Evolutionary conservation across 495 filamentous ascomycete genomes (phyloP).

Genomic region (Aspergillus wentii): DNA sequence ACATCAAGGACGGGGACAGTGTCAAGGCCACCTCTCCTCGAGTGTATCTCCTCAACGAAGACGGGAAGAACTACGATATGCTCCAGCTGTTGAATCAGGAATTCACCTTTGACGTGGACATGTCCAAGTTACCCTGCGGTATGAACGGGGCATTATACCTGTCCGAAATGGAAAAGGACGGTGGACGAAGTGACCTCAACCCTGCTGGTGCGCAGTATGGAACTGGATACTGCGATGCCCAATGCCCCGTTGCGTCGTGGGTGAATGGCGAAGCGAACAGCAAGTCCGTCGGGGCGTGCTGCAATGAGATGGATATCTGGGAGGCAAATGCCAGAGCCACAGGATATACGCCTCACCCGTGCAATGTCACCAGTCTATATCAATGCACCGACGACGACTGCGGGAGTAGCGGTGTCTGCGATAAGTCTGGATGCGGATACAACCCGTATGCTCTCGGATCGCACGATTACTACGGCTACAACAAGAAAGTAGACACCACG

Average conservation of each 20-base stretch:
- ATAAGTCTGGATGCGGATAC: constrained; percentile 60
- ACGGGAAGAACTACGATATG: constrained; percentile 53
- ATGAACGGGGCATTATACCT: constrained; percentile 67
- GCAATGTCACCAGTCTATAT: constrained; percentile 38
- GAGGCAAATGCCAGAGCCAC: constrained; percentile 57
- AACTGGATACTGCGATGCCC: constrained; percentile 67
- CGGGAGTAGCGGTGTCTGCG: constrained; percentile 51
- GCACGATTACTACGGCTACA: constrained; percentile 50
- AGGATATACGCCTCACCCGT: constrained; percentile 53
- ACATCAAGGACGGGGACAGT: constrained; percentile 19
- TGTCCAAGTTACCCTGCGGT: constrained; percentile 56
- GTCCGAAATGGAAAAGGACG: constrained; percentile 54
- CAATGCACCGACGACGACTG: constrained; percentile 46
- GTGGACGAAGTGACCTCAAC: constrained; percentile 51
- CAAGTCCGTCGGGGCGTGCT: constrained; percentile 45
- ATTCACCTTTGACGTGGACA: constrained; percentile 60
- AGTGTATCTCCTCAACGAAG: constrained; percentile 54
- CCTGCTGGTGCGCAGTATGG: constrained; percentile 60
- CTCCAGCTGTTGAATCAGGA: constrained; percentile 55
- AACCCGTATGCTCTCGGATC: constrained; percentile 59
- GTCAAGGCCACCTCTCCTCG: constrained; percentile 45
- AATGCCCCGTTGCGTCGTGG: constrained; percentile 53
- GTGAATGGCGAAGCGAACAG: constrained; percentile 56
- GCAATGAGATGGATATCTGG: constrained; percentile 62
- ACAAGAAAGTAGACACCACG: constrained; percentile 51